Percentiles rank a stretch among this genome's conserved stretches.
Evolutionary conservation across 345 rosid genomes (phyloP).

Genomic region (Eucalyptus paniculata): DNA sequence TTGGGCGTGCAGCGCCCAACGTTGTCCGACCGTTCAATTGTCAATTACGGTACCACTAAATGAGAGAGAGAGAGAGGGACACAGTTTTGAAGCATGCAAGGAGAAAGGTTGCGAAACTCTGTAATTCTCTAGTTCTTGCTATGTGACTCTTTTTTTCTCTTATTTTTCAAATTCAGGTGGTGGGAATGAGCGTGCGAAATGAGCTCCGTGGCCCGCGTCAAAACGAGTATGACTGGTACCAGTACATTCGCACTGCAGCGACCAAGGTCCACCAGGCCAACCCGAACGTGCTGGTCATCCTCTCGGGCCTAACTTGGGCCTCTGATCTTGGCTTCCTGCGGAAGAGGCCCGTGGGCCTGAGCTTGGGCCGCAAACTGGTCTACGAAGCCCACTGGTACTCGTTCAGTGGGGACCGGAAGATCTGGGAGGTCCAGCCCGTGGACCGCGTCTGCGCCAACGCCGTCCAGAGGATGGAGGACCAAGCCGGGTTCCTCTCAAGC

Average conservation of each 20-base stretch:
- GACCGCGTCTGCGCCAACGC: constrained; percentile 9
- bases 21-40: background rate
- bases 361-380: constrained; percentile 11
- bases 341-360: background rate
- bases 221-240: constrained; percentile 24
- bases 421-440: constrained; percentile 13
- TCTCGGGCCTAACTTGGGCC: constrained; percentile 27
- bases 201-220: constrained; percentile 33
- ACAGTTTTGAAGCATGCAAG: background rate
- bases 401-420: constrained; percentile 1
- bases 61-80: background rate
- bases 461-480: background rate
- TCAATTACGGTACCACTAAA: background rate
- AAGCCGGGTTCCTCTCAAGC: background rate
- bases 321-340: constrained; percentile 10
- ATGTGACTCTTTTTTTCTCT: background rate
- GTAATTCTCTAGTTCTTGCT: background rate
- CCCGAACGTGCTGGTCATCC: constrained; percentile 19
- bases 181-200: constrained; percentile 30
- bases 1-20: background rate
- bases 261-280: constrained; percentile 22
- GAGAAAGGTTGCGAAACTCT: background rate
- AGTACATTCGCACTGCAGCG: constrained; percentile 5
- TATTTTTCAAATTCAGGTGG: background rate
- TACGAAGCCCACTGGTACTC: constrained; percentile 30